Evolutionary conservation across 78 protist genomes (phyloP).

Genomic region (Dictyostelium capitatum): DNA sequence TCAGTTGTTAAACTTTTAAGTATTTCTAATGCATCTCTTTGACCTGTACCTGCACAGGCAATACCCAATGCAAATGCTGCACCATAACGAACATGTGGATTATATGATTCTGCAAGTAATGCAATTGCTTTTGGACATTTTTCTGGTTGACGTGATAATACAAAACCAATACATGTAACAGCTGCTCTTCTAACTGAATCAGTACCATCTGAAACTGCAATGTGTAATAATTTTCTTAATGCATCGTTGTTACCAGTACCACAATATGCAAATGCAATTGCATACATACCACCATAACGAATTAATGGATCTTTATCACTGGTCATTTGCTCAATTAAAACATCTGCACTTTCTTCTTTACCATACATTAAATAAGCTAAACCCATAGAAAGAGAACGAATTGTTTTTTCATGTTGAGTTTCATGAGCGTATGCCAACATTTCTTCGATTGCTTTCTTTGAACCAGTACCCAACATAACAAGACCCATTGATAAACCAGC

Average conservation of each 20-base stretch:
- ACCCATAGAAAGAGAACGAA: slow-evolving; percentile 95
- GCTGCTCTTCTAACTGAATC: slow-evolving; percentile 99
- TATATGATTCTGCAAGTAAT: slow-evolving; percentile 95
- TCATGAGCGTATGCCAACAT: slow-evolving; percentile 97
- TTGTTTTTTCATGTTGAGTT: slow-evolving; percentile 99
- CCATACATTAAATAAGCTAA: slow-evolving; percentile 94
- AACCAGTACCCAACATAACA: slow-evolving; percentile 95
- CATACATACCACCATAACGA: slow-evolving; percentile 95
- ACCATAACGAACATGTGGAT: slow-evolving; percentile 99
- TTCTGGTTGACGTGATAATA: slow-evolving; percentile 92
- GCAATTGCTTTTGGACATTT: slow-evolving; percentile 91
- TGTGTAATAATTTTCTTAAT: slow-evolving; percentile 93
- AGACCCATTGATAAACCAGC: slow-evolving; percentile 98
- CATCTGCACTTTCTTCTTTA: slow-evolving; percentile 90
- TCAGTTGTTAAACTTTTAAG: slow-evolving; percentile 92
- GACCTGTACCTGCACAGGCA: slow-evolving; percentile 98
- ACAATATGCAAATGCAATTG: slow-evolving; percentile 97
- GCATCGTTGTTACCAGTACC: slow-evolving; percentile 96
- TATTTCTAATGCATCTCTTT: slow-evolving; percentile 88
- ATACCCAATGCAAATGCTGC: slow-evolving; percentile 98
- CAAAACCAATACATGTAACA: slow-evolving; percentile 97
- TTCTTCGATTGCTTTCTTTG: slow-evolving; percentile 85
- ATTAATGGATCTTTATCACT: slow-evolving; percentile 87
- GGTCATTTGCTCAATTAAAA: slow-evolving; percentile 89
- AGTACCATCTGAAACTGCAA: slow-evolving; percentile 98